These are phyloP conservation scores for Penicillium bialowiezense DNA, from an alignment of 495 filamentous ascomycete genomes.

Conservation along the genomic window DNA sequence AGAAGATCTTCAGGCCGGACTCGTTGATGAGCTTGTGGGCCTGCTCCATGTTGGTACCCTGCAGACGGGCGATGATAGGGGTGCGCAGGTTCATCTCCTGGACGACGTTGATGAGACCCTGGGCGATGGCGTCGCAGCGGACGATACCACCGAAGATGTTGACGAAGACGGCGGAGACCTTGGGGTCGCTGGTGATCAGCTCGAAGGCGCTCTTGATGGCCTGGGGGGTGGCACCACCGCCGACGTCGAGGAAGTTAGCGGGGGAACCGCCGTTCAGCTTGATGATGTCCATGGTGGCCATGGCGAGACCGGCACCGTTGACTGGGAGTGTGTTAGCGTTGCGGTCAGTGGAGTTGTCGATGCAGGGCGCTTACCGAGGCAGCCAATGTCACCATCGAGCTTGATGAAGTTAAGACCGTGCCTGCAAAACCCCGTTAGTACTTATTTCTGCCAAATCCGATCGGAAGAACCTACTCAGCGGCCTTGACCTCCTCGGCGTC, in stretches of 20 bases:
- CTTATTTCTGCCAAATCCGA: neutral
- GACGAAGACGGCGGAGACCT: slow-evolving; percentile 98
- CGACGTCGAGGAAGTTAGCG: slow-evolving; percentile 98
- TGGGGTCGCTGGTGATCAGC: slow-evolving; percentile 96
- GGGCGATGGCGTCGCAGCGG: slow-evolving; percentile 94
- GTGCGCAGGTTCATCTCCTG: slow-evolving; percentile 91
- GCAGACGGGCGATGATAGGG: slow-evolving; percentile 92
- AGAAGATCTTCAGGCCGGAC: slow-evolving; percentile 98
- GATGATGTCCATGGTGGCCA: slow-evolving; percentile 99
- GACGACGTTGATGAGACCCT: slow-evolving; percentile 91
- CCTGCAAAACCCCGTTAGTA: slow-evolving; percentile 31
- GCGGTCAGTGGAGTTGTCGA: no score
- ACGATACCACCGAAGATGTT: slow-evolving; percentile 99
- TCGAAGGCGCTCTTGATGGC: slow-evolving; percentile 97
- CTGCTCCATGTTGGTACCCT: slow-evolving; percentile 98
- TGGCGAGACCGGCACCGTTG: slow-evolving; percentile 97
- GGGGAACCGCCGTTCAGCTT: slow-evolving; percentile 96
- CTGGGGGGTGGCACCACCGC: slow-evolving; percentile 92
- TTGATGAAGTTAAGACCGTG: slow-evolving; percentile 98
- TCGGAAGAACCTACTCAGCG: slow-evolving; percentile 61
- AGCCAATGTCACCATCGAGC: slow-evolving; percentile 98
- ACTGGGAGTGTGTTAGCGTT: slow-evolving; percentile 47
- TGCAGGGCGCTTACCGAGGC: slow-evolving; percentile 69
- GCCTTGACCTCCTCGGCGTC: slow-evolving; percentile 97
- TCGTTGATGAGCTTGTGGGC: slow-evolving; percentile 96